phyloP scores from a whole-genome alignment of 2,329 filamentous ascomycete genomes.

The Grosmannia huntii region DNA sequence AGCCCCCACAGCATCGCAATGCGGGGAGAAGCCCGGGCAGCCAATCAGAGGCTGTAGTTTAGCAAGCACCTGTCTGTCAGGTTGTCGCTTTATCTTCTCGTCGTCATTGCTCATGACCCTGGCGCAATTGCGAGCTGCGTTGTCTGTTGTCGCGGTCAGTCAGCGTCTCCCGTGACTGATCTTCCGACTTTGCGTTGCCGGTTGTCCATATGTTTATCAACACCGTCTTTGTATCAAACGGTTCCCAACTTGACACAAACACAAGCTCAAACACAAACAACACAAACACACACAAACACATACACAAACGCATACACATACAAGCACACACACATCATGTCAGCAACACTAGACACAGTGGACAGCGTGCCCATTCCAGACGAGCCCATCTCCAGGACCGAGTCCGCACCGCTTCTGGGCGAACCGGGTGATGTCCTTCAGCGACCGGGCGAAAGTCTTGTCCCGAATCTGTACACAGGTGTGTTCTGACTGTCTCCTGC shows the following conservation, averaged over 20 bases:
- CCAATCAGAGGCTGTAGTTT: slow-evolving; percentile 2
- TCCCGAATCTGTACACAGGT: slow-evolving; percentile 66
- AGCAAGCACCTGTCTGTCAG: slow-evolving; percentile 5
- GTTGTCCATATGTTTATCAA: no score
- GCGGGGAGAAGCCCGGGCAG: not conserved
- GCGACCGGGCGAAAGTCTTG: slow-evolving; percentile 47
- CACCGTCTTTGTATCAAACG: not conserved
- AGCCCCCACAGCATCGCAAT: not conserved
- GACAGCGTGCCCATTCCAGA: not conserved
- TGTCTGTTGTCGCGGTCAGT: not conserved
- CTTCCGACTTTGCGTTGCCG: not conserved
- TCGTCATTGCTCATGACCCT: slow-evolving; percentile 8
- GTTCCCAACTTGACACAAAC: not conserved
- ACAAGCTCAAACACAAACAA: not conserved
- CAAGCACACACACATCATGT: not conserved
- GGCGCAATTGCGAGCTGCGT: slow-evolving; percentile 4
- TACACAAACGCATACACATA: not conserved
- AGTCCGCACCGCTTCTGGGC: slow-evolving; percentile 61
- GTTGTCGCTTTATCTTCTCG: not conserved
- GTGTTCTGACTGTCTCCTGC: slow-evolving; percentile 15
- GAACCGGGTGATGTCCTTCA: slow-evolving; percentile 62
- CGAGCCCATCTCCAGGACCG: slow-evolving; percentile 16
- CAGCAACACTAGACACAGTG: not conserved
- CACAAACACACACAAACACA: not conserved
- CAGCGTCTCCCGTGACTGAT: not conserved